Percentiles rank a stretch among this genome's conserved stretches.
Conservation (phyloP, 192 early-diverging fungal genomes). For the Diversispora epigaea region DNA sequence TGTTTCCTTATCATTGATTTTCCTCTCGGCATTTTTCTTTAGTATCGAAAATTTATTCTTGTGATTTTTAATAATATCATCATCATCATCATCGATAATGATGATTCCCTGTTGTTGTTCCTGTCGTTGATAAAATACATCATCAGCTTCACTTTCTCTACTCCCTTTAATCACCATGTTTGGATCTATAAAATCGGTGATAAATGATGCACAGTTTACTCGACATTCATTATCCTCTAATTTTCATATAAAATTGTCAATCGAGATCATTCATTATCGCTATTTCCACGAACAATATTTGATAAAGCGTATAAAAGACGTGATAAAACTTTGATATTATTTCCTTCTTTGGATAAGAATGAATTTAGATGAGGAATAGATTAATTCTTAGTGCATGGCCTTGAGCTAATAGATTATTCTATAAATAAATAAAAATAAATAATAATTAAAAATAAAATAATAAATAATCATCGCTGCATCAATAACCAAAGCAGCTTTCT, state of each 20-base stretch:
- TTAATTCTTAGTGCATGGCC: too few species aligned
- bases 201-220: conserved; percentile 25
- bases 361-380: not conserved
- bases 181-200: conserved; percentile 28
- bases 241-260: too few species aligned
- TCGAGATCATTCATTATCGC: not conserved
- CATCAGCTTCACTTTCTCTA: not conserved
- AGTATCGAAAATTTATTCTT: conserved; percentile 26
- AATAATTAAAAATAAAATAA: not conserved
- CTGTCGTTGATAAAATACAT: not conserved
- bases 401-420: not conserved
- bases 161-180: not conserved
- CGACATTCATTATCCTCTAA: conserved; percentile 2
- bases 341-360: not conserved
- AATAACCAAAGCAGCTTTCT: conserved; percentile 50
- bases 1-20: conserved; percentile 26
- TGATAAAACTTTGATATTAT: conserved; percentile 8
- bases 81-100: not conserved
- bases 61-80: conserved; percentile 10
- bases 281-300: too few species aligned
- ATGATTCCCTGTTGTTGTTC: too few species aligned
- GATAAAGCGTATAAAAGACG: too few species aligned
- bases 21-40: too few species aligned
- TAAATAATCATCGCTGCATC: conserved; percentile 40
- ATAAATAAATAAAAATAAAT: not conserved